Evolutionary conservation across 768 basidiomycete species (phyloP), one percentile per base, ranked within the genome.

Genomic region (Rubroboletus satanas): DNA sequence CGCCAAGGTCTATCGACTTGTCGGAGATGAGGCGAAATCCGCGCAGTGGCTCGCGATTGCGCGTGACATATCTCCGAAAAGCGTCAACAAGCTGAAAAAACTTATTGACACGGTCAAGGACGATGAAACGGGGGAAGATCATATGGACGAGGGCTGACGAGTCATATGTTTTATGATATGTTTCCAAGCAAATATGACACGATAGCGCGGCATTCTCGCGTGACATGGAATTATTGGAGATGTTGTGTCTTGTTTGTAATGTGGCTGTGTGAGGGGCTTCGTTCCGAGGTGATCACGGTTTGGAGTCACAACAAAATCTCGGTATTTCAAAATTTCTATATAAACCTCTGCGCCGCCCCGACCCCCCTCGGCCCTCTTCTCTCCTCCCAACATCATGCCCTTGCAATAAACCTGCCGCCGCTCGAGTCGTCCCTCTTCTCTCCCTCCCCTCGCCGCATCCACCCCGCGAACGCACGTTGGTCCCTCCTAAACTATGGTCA

Each of bases 1-100:
- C 17, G 97, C 94, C 28, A 90, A 88, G 74, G 87, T 89, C 55
- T 98, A 97, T 67, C 84, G 91, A 45, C 77, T 90, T 61, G 73
- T 89, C 52, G 92, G 92, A 35, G 79, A 93, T 71, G 82, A 83
- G 60, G 78, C 81, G 18, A 87, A 90, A 71, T 86, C 93, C 46
- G 88, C 90, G 53, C 85, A 89, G 57, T 79, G 86, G 73, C 87
- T 99, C 57, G 91, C 93, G 31, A 79, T 88, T 37, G 97, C 94
- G 61, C 85, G 94, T 58, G 97, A 99, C 68, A 82, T 98, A 54
- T 90, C 96, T 44, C 96, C 97, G 39, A 93, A 96, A 75, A 89
- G 89, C 67, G 74, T 85, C 56, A 82, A 80, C 51, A 93, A 93
- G 79, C 85, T 89, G 65, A 87, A 83, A 76, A 89, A 84, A 69